A percentile compares a stretch with the other conserved stretches of the same genome.
Conservation (phyloP, 306 rosid genomes). For the Comarum palustre region DNA sequence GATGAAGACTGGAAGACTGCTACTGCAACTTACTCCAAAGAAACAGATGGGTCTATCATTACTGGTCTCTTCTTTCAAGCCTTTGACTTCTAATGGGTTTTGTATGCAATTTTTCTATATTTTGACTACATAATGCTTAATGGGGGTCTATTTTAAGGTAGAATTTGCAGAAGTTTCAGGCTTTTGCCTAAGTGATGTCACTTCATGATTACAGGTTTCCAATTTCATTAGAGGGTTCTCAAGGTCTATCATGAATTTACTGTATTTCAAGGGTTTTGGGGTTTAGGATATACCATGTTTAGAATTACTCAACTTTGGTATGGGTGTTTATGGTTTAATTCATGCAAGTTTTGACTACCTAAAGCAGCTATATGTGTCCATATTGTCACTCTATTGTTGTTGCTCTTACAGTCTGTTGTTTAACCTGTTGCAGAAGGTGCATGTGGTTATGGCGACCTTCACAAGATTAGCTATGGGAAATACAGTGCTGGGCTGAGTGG, state of each 20-base stretch:
- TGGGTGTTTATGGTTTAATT: background rate
- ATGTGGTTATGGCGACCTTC: conserved; percentile 97
- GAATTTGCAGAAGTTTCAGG: background rate
- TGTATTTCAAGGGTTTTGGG: background rate
- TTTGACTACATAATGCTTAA: background rate
- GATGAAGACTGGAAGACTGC: conserved; percentile 76
- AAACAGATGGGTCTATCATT: conserved; percentile 69
- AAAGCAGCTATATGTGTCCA: conserved; percentile 8
- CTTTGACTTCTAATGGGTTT: background rate
- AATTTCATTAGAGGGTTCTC: background rate
- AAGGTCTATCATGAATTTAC: background rate
- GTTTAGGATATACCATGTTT: background rate
- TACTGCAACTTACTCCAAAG: conserved; percentile 78
- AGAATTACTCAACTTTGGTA: background rate
- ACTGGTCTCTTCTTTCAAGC: conserved; percentile 44
- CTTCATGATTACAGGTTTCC: background rate
- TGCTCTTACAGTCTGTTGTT: conserved; percentile 19
- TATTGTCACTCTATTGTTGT: background rate
- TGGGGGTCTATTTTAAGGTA: background rate
- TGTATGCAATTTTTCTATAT: background rate
- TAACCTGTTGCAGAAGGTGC: conserved; percentile 78
- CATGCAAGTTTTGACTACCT: background rate
- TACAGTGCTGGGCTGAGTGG: conserved; percentile 85
- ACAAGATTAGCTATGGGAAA: conserved; percentile 67
- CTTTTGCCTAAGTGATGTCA: background rate